A percentile compares a stretch with the other conserved stretches of the same genome.
phyloP scores from a whole-genome alignment of 345 rosid genomes.

The Murraya koenigii region DNA sequence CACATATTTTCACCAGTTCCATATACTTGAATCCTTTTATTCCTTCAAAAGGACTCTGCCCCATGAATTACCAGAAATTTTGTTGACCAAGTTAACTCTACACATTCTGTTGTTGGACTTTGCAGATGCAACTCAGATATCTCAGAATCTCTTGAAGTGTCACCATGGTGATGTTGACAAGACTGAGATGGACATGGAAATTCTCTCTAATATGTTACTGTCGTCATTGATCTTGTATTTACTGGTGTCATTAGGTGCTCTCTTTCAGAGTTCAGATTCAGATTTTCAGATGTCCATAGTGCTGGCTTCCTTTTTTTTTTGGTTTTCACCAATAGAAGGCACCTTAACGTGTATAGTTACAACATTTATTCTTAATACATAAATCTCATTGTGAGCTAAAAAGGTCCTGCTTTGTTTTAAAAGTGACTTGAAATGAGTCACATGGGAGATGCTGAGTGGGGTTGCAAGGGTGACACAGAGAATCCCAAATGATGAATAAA shows the following conservation, averaged over 20 bases:
- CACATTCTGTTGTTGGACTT: neutral
- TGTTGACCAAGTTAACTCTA: neutral
- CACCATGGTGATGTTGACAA: neutral
- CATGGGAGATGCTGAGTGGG: neutral
- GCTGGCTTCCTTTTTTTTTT: neutral
- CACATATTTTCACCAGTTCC: neutral
- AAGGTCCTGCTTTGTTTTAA: neutral
- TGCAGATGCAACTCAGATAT: neutral
- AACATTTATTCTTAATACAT: conserved; percentile 18
- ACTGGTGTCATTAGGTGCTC: conserved; percentile 16
- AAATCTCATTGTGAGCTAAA: conserved; percentile 8
- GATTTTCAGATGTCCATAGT: conserved; percentile 15
- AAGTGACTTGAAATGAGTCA: no score
- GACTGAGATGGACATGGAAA: neutral
- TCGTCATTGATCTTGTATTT: conserved; percentile 4
- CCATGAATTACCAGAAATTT: neutral
- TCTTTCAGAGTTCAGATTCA: neutral
- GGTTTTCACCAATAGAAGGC: neutral
- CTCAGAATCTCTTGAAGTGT: neutral
- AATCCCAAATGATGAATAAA: neutral
- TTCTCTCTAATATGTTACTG: neutral
- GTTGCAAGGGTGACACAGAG: neutral
- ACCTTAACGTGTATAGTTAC: conserved; percentile 34
- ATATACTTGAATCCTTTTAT: neutral
- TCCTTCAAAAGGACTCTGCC: conserved; percentile 4